Evolutionary conservation across 2,329 filamentous ascomycete species (phyloP).

Genomic region (Paecilomyces dactylethromorphus): DNA sequence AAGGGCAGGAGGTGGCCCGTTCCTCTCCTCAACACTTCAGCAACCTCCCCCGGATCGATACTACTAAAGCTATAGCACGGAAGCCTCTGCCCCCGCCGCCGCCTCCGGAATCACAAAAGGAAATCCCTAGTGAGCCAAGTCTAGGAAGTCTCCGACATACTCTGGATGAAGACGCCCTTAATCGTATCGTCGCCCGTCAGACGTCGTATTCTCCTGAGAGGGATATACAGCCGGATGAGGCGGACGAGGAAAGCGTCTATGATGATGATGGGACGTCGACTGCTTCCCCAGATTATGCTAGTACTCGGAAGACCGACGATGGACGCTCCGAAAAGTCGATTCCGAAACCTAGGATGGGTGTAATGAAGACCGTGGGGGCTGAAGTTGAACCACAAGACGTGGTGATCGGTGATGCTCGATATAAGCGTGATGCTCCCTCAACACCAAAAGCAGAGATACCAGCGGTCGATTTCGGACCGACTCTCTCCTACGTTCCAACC

Average conservation of each 20-base stretch:
- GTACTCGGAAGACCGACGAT: slow-evolving; percentile 52
- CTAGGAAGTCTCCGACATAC: slow-evolving; percentile 36
- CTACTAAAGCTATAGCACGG: slow-evolving; percentile 41
- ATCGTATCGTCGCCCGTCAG: slow-evolving; percentile 36
- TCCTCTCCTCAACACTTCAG: not conserved
- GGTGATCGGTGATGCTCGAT: slow-evolving; percentile 43
- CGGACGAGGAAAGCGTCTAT: slow-evolving; percentile 43
- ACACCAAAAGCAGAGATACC: slow-evolving; percentile 55
- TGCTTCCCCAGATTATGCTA: slow-evolving; percentile 71
- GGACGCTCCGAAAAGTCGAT: slow-evolving; percentile 34
- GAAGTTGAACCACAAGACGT: slow-evolving; percentile 37
- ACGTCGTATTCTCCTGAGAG: slow-evolving; percentile 19
- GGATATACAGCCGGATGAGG: slow-evolving; percentile 24
- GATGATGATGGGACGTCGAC: slow-evolving; percentile 52
- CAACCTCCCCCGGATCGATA: slow-evolving; percentile 25
- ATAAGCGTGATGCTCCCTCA: slow-evolving; percentile 27
- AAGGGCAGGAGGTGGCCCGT: not conserved
- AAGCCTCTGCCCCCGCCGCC: slow-evolving; percentile 47
- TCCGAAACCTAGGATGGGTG: slow-evolving; percentile 65
- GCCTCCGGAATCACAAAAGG: not conserved
- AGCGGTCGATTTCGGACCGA: slow-evolving; percentile 78
- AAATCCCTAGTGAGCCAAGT: slow-evolving; percentile 26
- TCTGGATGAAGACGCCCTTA: slow-evolving; percentile 45
- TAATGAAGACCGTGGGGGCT: slow-evolving; percentile 69
- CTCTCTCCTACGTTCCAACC: slow-evolving; percentile 59